These are phyloP conservation scores for Trichocladium antarcticum DNA, from an alignment of 495 filamentous ascomycete species.

Conservation along the genomic window DNA sequence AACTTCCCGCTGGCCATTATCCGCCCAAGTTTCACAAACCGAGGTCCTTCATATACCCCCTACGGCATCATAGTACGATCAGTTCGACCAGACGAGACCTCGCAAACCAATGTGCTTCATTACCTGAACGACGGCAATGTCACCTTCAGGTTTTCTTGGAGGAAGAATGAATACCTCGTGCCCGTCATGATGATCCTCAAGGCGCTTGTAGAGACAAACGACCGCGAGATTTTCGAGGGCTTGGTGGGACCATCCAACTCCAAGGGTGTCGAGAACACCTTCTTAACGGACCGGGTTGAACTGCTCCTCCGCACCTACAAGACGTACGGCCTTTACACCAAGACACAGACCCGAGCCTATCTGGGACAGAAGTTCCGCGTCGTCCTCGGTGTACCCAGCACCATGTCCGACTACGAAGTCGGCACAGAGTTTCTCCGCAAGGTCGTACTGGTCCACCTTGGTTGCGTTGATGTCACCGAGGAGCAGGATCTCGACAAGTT, in stretches of 20 bases:
- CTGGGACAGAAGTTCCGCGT: constrained; percentile 82
- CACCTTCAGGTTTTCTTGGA: constrained; percentile 94
- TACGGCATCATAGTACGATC: constrained; percentile 85
- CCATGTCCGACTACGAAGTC: constrained; percentile 73
- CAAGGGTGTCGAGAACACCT: constrained; percentile 73
- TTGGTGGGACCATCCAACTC: constrained; percentile 63
- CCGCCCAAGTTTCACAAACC: constrained; percentile 73
- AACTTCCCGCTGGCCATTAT: constrained; percentile 93
- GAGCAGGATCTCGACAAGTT: constrained; percentile 84
- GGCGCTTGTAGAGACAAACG: constrained; percentile 89
- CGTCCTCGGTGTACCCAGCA: constrained; percentile 67
- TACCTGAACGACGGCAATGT: constrained; percentile 92
- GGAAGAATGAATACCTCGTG: constrained; percentile 89
- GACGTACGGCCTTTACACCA: constrained; percentile 67
- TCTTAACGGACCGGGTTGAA: constrained; percentile 89
- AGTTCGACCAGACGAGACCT: constrained; percentile 89
- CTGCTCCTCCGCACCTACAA: constrained; percentile 88
- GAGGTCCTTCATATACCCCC: constrained; percentile 76
- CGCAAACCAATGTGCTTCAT: constrained; percentile 93
- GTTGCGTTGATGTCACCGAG: constrained; percentile 67
- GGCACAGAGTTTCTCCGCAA: constrained; percentile 82
- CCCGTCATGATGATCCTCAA: constrained; percentile 95
- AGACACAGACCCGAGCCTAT: constrained; percentile 64
- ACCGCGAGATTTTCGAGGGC: constrained; percentile 87
- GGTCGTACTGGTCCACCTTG: constrained; percentile 83